These are phyloP conservation scores for Fonsecaea monophora DNA, from an alignment of 2,329 filamentous ascomycete genomes.

Conservation along the genomic window DNA sequence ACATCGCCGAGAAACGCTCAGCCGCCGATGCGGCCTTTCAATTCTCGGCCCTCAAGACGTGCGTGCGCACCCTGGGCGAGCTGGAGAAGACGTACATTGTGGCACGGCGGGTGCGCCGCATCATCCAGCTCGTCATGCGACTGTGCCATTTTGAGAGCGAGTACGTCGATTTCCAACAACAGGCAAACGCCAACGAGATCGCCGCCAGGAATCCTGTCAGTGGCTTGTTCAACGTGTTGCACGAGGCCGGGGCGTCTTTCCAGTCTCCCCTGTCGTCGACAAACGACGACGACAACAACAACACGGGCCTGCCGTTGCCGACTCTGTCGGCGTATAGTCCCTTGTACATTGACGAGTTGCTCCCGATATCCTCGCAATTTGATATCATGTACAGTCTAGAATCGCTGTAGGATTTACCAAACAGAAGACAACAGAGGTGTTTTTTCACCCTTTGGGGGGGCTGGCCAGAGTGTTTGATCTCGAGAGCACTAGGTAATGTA, in stretches of 20 bases:
- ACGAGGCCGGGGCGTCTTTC: neutral
- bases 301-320: neutral
- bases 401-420: neutral
- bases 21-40: conserved; percentile 20
- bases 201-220: neutral
- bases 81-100: conserved; percentile 35
- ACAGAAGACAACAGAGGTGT: neutral
- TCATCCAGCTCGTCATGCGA: conserved; percentile 23
- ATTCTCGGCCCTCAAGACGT: conserved; percentile 30
- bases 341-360: conserved; percentile 11
- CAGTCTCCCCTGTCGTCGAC: neutral
- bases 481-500: too few species aligned
- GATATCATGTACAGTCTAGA: conserved; percentile 18
- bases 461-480: neutral
- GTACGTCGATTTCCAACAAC: conserved; percentile 10
- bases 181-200: conserved; percentile 1
- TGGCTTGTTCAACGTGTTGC: neutral
- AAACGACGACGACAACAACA: neutral
- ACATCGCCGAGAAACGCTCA: conserved; percentile 28
- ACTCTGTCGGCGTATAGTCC: conserved; percentile 19
- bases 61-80: conserved; percentile 33
- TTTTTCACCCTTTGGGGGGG: neutral
- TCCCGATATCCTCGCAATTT: conserved; percentile 19
- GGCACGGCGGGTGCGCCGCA: conserved; percentile 24
- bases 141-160: conserved; percentile 23